A percentile compares a stretch with the other conserved stretches of the same genome.
Conservation (phyloP, 352 stramenopile genomes). For the Phytopythium litorale region DNA sequence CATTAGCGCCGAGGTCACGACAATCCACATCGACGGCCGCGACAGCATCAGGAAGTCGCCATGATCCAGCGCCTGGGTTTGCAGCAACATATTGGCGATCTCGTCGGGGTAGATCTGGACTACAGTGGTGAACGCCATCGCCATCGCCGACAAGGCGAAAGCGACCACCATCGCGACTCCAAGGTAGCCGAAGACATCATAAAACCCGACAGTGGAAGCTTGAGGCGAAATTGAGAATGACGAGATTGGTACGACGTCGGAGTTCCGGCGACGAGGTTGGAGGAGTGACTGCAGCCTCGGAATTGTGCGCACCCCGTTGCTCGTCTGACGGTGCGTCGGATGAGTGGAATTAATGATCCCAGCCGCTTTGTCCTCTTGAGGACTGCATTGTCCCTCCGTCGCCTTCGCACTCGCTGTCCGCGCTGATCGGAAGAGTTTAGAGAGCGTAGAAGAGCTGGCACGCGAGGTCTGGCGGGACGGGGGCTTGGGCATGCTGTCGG, state of each 20-base stretch:
- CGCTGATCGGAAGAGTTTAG: neutral
- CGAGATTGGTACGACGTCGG: neutral
- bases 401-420: neutral
- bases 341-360: too few relatives aligned
- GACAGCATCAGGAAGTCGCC: slow-evolving; percentile 48
- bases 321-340: neutral
- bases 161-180: slow-evolving; percentile 34
- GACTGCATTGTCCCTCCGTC: neutral
- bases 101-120: slow-evolving; percentile 38
- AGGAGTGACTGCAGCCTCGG: neutral
- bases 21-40: slow-evolving; percentile 20
- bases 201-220: slow-evolving; percentile 26
- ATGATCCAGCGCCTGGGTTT: slow-evolving; percentile 33
- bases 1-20: slow-evolving; percentile 24
- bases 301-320: neutral
- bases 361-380: neutral
- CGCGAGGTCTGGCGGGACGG: too few relatives aligned
- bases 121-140: slow-evolving; percentile 29
- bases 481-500: neutral
- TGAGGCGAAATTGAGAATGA: neutral
- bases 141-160: slow-evolving; percentile 28
- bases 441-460: neutral
- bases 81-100: slow-evolving; percentile 41
- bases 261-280: neutral
- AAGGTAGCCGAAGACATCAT: slow-evolving; percentile 38